Evolutionary conservation across 75 land plant species (phyloP).

Genomic region (Pinus tabuliformis): DNA sequence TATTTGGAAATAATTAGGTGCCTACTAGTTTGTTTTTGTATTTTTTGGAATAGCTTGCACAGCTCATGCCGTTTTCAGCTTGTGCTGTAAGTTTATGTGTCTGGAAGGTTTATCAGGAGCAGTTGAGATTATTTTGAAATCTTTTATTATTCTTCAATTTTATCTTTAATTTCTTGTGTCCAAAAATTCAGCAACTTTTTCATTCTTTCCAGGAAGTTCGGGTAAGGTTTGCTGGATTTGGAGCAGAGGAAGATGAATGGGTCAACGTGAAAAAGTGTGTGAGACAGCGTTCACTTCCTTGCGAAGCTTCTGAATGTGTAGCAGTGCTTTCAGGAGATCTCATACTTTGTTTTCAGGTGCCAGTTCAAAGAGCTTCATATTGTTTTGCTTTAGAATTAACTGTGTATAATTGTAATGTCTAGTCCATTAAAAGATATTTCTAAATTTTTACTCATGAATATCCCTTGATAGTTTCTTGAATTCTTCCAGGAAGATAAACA

Average conservation of each 20-base stretch:
- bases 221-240: slow-evolving; percentile 94
- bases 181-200: not conserved
- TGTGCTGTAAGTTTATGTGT: not conserved
- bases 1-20: not conserved
- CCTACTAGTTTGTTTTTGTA: not conserved
- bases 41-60: not conserved
- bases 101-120: not conserved
- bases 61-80: not conserved
- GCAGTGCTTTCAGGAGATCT: slow-evolving; percentile 95
- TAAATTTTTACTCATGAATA: not conserved
- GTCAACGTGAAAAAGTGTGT: slow-evolving; percentile 70
- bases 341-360: slow-evolving; percentile 95
- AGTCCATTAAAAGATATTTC: not conserved
- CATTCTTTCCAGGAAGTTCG: slow-evolving; percentile 74
- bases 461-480: not conserved
- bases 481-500: slow-evolving; percentile 49
- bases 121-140: slow-evolving; percentile 4
- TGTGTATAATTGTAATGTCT: not conserved
- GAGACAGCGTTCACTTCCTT: slow-evolving; percentile 92
- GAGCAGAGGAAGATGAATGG: slow-evolving; percentile 98
- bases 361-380: not conserved
- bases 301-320: slow-evolving; percentile 93
- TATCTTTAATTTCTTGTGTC: not conserved
- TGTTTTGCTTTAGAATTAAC: not conserved
- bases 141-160: not conserved